Conservation (phyloP, 2,329 filamentous ascomycete genomes). For the Aaosphaeria arxii region DNA sequence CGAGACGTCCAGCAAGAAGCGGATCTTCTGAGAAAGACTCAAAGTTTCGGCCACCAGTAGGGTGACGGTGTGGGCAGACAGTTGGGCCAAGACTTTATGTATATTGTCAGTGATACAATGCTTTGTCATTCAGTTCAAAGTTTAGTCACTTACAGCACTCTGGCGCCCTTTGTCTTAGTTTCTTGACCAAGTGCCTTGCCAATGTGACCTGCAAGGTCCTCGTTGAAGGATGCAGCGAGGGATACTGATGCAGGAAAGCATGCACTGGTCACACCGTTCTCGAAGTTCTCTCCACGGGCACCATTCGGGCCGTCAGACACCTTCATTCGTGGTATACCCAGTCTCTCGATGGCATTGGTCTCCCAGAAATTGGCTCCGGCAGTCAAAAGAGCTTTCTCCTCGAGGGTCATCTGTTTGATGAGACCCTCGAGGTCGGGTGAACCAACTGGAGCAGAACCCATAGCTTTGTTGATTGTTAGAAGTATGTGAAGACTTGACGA, state of each 20-base stretch:
- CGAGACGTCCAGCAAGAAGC: constrained; percentile 48
- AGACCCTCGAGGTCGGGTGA: neutral
- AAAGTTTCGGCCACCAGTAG: constrained; percentile 52
- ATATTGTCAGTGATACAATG: constrained; percentile 1
- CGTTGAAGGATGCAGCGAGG: constrained; percentile 67
- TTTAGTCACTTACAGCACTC: constrained; percentile 52
- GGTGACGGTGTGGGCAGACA: constrained; percentile 76
- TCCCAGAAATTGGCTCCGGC: constrained; percentile 64
- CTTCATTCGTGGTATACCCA: constrained; percentile 60
- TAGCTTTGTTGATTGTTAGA: neutral
- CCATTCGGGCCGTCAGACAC: constrained; percentile 68
- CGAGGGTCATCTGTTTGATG: neutral
- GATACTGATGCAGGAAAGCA: constrained; percentile 75
- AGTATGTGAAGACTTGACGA: too few species aligned
- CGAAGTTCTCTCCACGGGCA: constrained; percentile 61
- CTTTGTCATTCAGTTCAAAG: neutral
- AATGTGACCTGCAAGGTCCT: constrained; percentile 53
- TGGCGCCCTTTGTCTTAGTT: constrained; percentile 67
- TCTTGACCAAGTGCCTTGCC: constrained; percentile 68
- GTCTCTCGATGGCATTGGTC: constrained; percentile 56
- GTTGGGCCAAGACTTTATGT: constrained; percentile 61
- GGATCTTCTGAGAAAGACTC: neutral
- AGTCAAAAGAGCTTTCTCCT: constrained; percentile 10
- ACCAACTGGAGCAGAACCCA: neutral
- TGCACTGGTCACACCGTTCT: constrained; percentile 63